Base-by-base conservation (phyloP, 1,284 basidiomycete species). In the Porogramme epimiltina region DNA sequence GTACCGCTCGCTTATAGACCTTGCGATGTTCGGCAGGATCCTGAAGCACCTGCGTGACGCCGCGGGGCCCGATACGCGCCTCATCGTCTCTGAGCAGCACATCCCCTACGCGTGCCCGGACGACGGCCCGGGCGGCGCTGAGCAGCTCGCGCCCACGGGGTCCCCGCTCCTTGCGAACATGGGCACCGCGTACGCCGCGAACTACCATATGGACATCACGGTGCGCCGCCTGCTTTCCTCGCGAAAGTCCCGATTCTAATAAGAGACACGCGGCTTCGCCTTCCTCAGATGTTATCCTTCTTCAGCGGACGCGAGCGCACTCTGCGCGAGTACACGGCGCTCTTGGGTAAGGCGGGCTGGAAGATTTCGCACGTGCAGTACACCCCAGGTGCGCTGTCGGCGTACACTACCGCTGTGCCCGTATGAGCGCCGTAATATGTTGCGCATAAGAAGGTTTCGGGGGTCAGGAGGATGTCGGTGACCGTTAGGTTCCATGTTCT, bases 271-370 rank as follows among this genome's bases (percentile, higher is more conserved):
- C n/a, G n/a, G n/a, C n/a, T n/a, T n/a, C n/a, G n/a, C n/a, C n/a
- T n/a, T n/a, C n/a, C 10, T 16, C 48, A 87, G 85, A 87, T 87
- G 85, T 81, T 85, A 66, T 75, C 75, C 15, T 74, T 75, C 49
- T 82, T 87, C 65, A 84, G 84, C 54, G 75, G 80, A 15, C 81
- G 84, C 59, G 86, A 88, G 59, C 75, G 85, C 15, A 87, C 86
- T 0, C 70, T 85, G 18, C 76, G 81, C 48, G 85, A 87, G 66
- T 74, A 80, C 36, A 75, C 79, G 8, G 71, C 73, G 3, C 69
- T 88, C 33, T 70, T 76, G 3, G 69, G 72, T 24, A 80, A 80
- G 1, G 77, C 85, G 15, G 86, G 86, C 2, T 87, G 85, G 85
- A 80, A 79, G 51, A 73, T 87, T 22, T 66, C 72, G 36, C 76